Conservation (phyloP, 306 rosid species). For the Canavalia gladiata region DNA sequence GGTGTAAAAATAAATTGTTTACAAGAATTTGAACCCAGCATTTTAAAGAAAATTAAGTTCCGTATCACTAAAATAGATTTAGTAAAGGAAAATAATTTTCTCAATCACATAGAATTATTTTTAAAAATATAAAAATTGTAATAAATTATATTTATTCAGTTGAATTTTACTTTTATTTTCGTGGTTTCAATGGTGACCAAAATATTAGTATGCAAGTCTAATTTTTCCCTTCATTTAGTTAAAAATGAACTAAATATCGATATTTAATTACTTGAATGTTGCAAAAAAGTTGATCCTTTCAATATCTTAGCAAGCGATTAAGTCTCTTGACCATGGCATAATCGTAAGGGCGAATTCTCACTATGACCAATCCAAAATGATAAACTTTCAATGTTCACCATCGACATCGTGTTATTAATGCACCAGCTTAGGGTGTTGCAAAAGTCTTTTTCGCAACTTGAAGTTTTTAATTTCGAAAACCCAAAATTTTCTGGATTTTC, state of each 20-base stretch:
- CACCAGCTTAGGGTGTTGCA: neutral
- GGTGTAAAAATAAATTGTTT: neutral
- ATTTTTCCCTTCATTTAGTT: neutral
- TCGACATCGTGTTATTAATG: slow-evolving; percentile 22
- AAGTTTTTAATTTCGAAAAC: neutral
- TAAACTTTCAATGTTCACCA: neutral
- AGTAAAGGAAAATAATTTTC: neutral
- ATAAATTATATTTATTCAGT: neutral
- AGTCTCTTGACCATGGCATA: slow-evolving; percentile 14
- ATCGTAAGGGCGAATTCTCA: neutral
- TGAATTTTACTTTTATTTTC: neutral
- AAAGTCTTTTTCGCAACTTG: slow-evolving; percentile 21
- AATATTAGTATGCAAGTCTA: neutral
- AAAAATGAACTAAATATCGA: neutral
- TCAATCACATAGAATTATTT: neutral
- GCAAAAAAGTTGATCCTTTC: neutral
- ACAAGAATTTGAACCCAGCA: neutral
- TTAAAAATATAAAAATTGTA: neutral
- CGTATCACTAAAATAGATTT: neutral
- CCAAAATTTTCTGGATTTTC: slow-evolving; percentile 21
- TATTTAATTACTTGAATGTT: neutral
- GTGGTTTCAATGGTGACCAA: neutral
- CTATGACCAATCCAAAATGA: neutral
- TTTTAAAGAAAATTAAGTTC: neutral
- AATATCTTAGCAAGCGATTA: neutral